These are phyloP conservation scores for Holtermanniella nyarrowii DNA, from an alignment of 768 basidiomycete species.

Conservation along the genomic window DNA sequence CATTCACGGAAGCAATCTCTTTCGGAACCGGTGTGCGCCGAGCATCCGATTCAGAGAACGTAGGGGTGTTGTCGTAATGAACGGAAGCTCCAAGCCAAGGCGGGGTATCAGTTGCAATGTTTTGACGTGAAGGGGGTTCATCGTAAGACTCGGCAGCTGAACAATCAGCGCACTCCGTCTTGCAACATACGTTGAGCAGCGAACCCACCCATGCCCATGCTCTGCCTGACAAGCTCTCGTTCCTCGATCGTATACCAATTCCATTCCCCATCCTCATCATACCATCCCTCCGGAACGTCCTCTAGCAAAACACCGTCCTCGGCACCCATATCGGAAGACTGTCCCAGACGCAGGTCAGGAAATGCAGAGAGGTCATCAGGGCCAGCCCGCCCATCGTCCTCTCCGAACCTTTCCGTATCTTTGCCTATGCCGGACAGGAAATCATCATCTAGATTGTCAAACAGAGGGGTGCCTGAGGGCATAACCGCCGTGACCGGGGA, in stretches of 20 bases:
- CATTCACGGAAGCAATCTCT: slow-evolving; percentile 4
- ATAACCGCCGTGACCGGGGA: too few species aligned
- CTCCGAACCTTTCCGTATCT: too few species aligned
- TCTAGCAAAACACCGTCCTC: slow-evolving; percentile 19
- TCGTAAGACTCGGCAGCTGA: too few species aligned
- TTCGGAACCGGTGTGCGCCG: slow-evolving; percentile 30
- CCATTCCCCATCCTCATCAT: slow-evolving; percentile 34
- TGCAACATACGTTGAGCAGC: background rate
- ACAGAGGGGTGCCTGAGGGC: slow-evolving; percentile 18
- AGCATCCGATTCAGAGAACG: slow-evolving; percentile 25
- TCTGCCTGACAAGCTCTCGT: slow-evolving; percentile 20
- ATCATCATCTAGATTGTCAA: background rate
- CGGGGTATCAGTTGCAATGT: background rate
- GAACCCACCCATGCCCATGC: slow-evolving; percentile 7
- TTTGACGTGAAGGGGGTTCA: too few species aligned
- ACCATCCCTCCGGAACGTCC: slow-evolving; percentile 39
- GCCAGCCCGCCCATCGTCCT: background rate
- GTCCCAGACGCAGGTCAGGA: background rate
- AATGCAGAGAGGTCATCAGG: background rate
- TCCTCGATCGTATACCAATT: slow-evolving; percentile 39
- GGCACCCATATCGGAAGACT: background rate
- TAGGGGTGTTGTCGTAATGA: background rate
- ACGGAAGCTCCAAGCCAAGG: background rate
- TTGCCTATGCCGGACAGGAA: too few species aligned
- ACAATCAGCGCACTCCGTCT: too few species aligned